A percentile compares a stretch with the other conserved stretches of the same genome.
phyloP scores from a whole-genome alignment of 176 grass and related monocot species.

The Bonia amplexicaulis region DNA sequence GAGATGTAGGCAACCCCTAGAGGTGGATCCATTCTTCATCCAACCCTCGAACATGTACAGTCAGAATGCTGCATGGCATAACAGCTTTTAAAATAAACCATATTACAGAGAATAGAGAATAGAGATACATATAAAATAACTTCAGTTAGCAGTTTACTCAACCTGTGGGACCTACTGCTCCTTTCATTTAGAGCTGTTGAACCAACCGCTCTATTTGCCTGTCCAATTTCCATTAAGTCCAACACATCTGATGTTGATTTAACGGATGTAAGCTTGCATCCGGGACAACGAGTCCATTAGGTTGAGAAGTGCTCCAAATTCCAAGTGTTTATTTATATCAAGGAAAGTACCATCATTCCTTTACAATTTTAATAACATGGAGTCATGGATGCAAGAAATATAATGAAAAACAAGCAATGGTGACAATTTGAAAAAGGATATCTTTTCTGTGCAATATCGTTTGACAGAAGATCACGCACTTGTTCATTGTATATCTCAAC shows the following conservation, averaged over 20 bases:
- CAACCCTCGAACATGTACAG: conserved; percentile 81
- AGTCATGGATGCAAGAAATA: not conserved
- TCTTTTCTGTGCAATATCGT: conserved; percentile 83
- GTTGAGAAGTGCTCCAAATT: conserved; percentile 84
- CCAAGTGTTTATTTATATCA: conserved; percentile 68
- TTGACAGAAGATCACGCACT: conserved; percentile 90
- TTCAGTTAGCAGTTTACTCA: not conserved
- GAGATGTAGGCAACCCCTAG: conserved; percentile 90
- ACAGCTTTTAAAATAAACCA: conserved; percentile 1
- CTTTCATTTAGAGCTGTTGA: conserved; percentile 90
- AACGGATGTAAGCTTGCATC: conserved; percentile 83
- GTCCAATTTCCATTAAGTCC: conserved; percentile 89
- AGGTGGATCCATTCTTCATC: conserved; percentile 84
- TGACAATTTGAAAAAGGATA: conserved; percentile 58
- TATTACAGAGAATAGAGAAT: not conserved
- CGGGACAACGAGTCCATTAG: conserved; percentile 82
- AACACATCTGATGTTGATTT: conserved; percentile 89
- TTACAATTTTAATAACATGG: not conserved
- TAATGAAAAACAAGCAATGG: not conserved
- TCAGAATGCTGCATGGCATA: conserved; percentile 65
- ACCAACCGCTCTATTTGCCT: conserved; percentile 83
- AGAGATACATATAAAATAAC: not conserved
- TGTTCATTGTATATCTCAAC: conserved; percentile 99
- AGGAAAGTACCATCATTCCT: not conserved
- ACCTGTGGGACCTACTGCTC: conserved; percentile 97